phyloP scores from a whole-genome alignment of 345 rosid genomes.

The Populus deltoides region DNA sequence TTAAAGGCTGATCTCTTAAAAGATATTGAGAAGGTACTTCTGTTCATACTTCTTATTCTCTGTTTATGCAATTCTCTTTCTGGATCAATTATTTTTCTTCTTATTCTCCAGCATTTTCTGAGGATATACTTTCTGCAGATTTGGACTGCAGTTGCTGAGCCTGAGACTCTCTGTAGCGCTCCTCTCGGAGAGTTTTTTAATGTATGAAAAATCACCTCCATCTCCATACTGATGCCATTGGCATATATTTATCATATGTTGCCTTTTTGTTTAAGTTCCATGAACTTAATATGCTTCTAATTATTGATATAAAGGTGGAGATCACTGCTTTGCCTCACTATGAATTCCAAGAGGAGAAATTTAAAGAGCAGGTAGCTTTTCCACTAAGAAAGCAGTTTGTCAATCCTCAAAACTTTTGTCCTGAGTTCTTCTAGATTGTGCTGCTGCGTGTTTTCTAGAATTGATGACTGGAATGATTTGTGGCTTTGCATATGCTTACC shows the following conservation, averaged over 20 bases:
- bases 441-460: no score
- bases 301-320: conserved; percentile 28
- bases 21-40: conserved; percentile 34
- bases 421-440: no score
- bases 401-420: not conserved
- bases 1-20: conserved; percentile 30
- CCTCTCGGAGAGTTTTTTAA: conserved; percentile 34
- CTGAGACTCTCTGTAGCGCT: conserved; percentile 20
- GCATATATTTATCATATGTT: no score
- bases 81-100: not conserved
- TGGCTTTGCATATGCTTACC: no score
- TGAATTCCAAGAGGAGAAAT: conserved; percentile 37
- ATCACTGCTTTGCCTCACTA: conserved; percentile 36
- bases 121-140: conserved; percentile 20
- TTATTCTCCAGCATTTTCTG: not conserved
- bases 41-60: not conserved
- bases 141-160: conserved; percentile 31
- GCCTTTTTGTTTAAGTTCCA: not conserved
- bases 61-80: not conserved
- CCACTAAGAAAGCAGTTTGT: not conserved
- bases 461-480: no score
- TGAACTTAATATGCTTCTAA: not conserved
- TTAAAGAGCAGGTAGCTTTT: conserved; percentile 31
- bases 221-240: no score
- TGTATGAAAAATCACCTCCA: conserved; percentile 7